Conservation (phyloP, 176 grass and related monocot genomes). For the Secale cereale region DNA sequence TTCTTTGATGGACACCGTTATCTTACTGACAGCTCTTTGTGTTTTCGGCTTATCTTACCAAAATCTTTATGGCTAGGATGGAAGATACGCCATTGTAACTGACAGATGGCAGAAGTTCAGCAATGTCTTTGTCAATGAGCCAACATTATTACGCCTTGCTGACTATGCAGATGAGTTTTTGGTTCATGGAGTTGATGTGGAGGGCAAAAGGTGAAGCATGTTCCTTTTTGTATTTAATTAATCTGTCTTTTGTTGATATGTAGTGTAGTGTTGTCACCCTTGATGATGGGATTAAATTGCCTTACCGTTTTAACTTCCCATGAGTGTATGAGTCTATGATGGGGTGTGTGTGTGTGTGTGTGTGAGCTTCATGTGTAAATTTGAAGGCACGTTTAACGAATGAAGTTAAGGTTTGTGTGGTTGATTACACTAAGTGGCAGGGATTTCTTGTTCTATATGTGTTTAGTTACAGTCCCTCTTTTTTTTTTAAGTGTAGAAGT, state of each 20-base stretch:
- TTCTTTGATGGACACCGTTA: background rate
- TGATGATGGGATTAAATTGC: background rate
- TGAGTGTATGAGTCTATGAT: background rate
- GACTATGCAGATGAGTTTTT: conserved; percentile 93
- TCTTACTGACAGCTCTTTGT: conserved; percentile 2
- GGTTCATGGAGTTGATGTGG: conserved; percentile 97
- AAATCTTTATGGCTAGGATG: conserved; percentile 54
- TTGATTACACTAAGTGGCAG: background rate
- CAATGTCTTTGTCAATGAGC: conserved; percentile 63
- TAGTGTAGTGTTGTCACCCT: background rate
- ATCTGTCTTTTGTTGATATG: conserved; percentile 10
- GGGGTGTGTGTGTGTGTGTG: background rate
- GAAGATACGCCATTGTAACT: conserved; percentile 80
- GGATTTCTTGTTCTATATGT: background rate
- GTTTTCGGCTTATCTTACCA: conserved; percentile 10
- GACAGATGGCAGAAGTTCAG: conserved; percentile 97
- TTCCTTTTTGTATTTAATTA: background rate
- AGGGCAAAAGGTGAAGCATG: conserved; percentile 77
- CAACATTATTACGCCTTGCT: conserved; percentile 62
- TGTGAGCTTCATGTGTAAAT: background rate
- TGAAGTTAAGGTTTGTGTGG: background rate
- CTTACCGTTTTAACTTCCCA: background rate
- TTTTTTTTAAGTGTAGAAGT: background rate
- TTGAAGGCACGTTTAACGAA: background rate
- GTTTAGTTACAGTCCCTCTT: background rate